phyloP scores from a whole-genome alignment of 2,329 filamentous ascomycete species.

The Cadophora gregata region DNA sequence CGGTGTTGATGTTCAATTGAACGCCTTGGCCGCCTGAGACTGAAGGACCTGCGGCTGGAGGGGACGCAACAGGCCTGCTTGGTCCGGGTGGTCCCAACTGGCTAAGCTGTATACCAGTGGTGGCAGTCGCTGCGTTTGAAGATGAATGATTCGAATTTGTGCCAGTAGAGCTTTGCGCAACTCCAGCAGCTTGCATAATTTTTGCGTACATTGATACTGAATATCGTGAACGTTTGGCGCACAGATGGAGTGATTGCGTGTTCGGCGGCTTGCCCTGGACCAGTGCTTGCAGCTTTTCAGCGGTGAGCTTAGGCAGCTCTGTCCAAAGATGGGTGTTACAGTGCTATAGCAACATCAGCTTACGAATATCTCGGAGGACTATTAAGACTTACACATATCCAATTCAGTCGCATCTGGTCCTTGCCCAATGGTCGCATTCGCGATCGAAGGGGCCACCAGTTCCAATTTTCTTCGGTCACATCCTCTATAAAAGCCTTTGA shows the following conservation, averaged over 20 bases:
- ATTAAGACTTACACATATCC: not conserved
- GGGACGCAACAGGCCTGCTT: not conserved
- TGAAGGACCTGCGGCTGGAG: not conserved
- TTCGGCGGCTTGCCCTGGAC: not conserved
- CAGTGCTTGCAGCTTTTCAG: not conserved
- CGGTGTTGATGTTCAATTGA: not conserved
- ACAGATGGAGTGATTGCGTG: not conserved
- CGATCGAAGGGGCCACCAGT: not conserved
- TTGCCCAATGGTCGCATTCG: not conserved
- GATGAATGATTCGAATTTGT: not conserved
- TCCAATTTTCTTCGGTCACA: not conserved
- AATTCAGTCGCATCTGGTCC: slow-evolving; percentile 1
- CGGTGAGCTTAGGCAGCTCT: not conserved
- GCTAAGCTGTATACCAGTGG: not conserved
- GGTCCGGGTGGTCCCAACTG: not conserved
- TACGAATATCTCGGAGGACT: not conserved
- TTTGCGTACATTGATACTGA: not conserved
- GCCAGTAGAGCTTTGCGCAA: not conserved
- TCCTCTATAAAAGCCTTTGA: not conserved
- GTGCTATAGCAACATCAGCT: not conserved
- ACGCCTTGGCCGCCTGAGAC: not conserved
- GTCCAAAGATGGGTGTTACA: not conserved
- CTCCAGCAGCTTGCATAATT: not conserved
- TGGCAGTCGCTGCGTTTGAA: not conserved
- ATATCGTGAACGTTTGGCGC: not conserved